A percentile compares a stretch with the other conserved stretches of the same genome.
Conservation (phyloP, 352 stramenopile genomes). For the Pythium graminicola region DNA sequence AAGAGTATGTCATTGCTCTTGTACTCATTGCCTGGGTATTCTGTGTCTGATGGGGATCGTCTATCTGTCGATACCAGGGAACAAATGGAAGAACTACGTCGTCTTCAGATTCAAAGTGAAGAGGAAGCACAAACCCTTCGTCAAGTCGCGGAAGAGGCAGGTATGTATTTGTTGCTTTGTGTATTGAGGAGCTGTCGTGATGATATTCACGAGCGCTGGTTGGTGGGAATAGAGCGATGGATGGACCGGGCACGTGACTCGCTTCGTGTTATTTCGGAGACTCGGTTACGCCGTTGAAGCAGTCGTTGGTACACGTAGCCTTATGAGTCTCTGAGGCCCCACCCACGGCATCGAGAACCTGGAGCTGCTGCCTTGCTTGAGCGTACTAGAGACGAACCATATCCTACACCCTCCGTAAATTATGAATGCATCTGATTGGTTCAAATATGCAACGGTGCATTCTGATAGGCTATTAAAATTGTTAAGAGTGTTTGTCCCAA, state of each 20-base stretch:
- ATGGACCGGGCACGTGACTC: constrained; percentile 78
- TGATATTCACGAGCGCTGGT: not conserved
- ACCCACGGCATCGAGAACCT: no score
- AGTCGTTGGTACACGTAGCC: no score
- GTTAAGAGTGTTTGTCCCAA: constrained; percentile 3
- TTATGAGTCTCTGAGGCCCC: no score
- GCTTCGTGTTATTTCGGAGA: constrained; percentile 77
- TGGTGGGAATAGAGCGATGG: constrained; percentile 48
- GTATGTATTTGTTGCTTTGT: constrained; percentile 23
- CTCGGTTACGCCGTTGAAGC: constrained; percentile 47
- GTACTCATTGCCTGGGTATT: not conserved
- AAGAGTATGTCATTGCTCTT: constrained; percentile 32
- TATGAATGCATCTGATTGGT: constrained; percentile 5
- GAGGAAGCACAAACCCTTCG: constrained; percentile 78
- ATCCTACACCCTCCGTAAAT: constrained; percentile 7
- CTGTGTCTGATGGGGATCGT: no score
- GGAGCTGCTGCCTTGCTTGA: no score
- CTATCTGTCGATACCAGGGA: no score
- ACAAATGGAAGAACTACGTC: constrained; percentile 71
- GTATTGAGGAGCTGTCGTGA: not conserved
- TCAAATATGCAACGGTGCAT: not conserved
- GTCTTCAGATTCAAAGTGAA: constrained; percentile 77
- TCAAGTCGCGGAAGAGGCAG: constrained; percentile 77
- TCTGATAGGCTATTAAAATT: no score
- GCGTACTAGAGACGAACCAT: no score